A percentile compares a stretch with the other conserved stretches of the same genome.
phyloP scores from a whole-genome alignment of 305 asterid genomes.

The Salvia sclarea region DNA sequence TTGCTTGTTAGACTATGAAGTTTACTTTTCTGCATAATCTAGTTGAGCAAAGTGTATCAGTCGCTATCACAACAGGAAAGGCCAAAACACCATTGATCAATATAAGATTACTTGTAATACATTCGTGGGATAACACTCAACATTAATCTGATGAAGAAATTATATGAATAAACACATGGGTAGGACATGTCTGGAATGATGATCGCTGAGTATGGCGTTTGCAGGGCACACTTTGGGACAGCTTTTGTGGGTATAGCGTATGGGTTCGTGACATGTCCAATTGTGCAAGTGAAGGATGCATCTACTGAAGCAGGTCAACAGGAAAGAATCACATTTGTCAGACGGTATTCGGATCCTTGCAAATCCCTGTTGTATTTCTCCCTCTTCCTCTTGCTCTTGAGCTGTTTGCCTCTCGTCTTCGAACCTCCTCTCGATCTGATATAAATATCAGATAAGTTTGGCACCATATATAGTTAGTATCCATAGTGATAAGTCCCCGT shows the following conservation, averaged over 20 bases:
- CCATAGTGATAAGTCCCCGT: neutral
- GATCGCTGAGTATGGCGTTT: slow-evolving; percentile 15
- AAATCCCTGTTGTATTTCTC: slow-evolving; percentile 62
- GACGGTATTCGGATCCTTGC: slow-evolving; percentile 57
- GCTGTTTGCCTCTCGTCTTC: slow-evolving; percentile 45
- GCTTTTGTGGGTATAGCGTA: slow-evolving; percentile 62
- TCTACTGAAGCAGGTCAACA: slow-evolving; percentile 46
- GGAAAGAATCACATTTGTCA: slow-evolving; percentile 53
- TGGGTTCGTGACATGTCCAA: slow-evolving; percentile 59
- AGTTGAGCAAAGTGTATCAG: neutral
- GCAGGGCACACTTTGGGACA: slow-evolving; percentile 78
- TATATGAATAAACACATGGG: neutral
- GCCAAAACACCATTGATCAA: neutral
- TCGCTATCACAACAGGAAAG: neutral
- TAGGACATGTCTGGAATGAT: neutral
- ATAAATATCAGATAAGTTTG: too few relatives aligned
- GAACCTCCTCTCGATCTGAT: slow-evolving; percentile 57
- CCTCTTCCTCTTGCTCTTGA: slow-evolving; percentile 45
- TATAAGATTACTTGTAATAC: neutral
- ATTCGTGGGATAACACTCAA: neutral
- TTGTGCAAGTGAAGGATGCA: slow-evolving; percentile 55
- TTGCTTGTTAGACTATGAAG: neutral
- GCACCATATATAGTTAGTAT: slow-evolving; percentile 1
- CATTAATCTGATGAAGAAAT: neutral
- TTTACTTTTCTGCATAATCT: neutral